Conservation (phyloP, 2,329 filamentous ascomycete species). For the Aspergillus transmontanensis region DNA sequence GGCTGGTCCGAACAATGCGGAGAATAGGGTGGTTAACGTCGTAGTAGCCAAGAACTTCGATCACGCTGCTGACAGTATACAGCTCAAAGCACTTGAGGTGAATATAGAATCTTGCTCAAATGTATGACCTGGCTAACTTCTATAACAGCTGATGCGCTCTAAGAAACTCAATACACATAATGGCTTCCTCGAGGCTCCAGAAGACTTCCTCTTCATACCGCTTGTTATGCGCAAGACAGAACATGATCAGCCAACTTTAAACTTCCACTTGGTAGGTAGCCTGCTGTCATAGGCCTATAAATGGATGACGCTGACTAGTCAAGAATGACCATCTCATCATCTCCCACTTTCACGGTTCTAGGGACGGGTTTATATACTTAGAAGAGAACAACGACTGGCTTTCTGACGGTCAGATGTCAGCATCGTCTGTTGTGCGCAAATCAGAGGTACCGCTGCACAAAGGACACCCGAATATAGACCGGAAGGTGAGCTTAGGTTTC, state of each 20-base stretch:
- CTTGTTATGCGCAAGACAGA: constrained; percentile 55
- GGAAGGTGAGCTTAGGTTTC: constrained; percentile 21
- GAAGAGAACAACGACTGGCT: constrained; percentile 59
- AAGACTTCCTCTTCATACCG: constrained; percentile 77
- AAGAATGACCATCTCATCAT: constrained; percentile 83
- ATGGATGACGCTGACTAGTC: neutral
- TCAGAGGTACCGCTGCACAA: constrained; percentile 22
- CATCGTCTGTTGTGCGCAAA: constrained; percentile 41
- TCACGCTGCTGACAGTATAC: constrained; percentile 70
- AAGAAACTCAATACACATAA: constrained; percentile 76
- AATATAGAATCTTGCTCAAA: neutral
- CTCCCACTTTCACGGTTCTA: constrained; percentile 77
- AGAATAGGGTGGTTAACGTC: constrained; percentile 72
- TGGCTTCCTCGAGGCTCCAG: constrained; percentile 72
- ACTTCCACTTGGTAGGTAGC: constrained; percentile 44
- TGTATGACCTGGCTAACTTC: constrained; percentile 15
- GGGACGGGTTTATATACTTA: constrained; percentile 73
- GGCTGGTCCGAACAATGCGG: constrained; percentile 38
- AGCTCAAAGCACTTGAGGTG: constrained; percentile 74
- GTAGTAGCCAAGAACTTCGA: constrained; percentile 82
- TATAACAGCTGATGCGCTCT: constrained; percentile 72
- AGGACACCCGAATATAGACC: constrained; percentile 24
- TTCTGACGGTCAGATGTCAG: constrained; percentile 37
- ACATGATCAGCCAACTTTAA: constrained; percentile 36
- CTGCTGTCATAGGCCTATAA: neutral